Percentiles rank a stretch among this genome's conserved stretches.
These are phyloP conservation scores for Scopulariopsis brevicaulis DNA, from an alignment of 2,329 filamentous ascomycete genomes.

Conservation along the genomic window DNA sequence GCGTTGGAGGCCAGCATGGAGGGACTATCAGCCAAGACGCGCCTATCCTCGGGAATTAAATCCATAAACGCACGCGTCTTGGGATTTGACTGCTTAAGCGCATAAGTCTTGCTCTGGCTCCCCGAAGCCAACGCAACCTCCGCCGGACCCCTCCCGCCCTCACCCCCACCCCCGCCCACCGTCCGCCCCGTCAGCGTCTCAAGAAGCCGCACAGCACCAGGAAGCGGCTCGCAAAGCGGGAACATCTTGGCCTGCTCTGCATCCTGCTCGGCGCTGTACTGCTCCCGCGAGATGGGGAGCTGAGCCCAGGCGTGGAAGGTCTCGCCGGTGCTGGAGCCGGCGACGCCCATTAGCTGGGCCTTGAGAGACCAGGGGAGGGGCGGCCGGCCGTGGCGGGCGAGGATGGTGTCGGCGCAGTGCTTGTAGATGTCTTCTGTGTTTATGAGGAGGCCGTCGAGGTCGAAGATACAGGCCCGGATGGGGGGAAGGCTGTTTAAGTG, in stretches of 20 bases:
- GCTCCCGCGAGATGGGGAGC: conserved; percentile 61
- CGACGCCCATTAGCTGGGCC: conserved; percentile 62
- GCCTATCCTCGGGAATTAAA: conserved; percentile 57
- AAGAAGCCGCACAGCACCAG: conserved; percentile 65
- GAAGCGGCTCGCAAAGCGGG: conserved; percentile 61
- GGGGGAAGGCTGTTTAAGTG: conserved; percentile 55
- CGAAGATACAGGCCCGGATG: conserved; percentile 86
- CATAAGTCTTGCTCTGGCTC: conserved; percentile 40
- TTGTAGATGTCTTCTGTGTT: conserved; percentile 90
- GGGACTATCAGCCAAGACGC: conserved; percentile 75
- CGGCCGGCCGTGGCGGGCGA: conserved; percentile 63
- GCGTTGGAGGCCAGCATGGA: conserved; percentile 54
- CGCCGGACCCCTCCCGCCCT: too few species aligned
- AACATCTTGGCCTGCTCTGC: conserved; percentile 63
- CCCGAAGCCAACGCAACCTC: too few species aligned
- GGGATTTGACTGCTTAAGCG: conserved; percentile 66
- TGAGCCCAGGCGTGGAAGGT: conserved; percentile 70
- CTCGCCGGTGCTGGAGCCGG: conserved; percentile 37
- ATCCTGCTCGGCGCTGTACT: conserved; percentile 50
- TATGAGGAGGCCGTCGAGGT: conserved; percentile 96
- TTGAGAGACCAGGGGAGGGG: conserved; percentile 88
- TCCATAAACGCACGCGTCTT: conserved; percentile 47
- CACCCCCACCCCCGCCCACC: too few species aligned
- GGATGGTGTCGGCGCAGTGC: conserved; percentile 67
- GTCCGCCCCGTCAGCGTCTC: conserved; percentile 11